These are phyloP conservation scores for Fusarium tricinctum DNA, from an alignment of 2,329 filamentous ascomycete genomes.

Conservation along the genomic window DNA sequence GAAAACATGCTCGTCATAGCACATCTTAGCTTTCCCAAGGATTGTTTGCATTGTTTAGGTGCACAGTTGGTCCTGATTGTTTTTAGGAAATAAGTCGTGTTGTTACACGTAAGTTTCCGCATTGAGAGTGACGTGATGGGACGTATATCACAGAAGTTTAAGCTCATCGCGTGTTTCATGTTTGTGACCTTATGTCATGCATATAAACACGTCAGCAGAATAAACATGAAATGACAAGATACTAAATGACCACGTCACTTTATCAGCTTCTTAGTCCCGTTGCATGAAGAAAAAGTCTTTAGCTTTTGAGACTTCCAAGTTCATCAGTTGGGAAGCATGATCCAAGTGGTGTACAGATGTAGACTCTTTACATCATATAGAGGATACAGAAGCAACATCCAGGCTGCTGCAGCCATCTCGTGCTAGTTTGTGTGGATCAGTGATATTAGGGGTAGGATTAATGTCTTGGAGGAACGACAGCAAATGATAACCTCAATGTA, in stretches of 20 bases:
- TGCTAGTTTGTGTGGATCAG: background rate
- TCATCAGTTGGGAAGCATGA: rapidly evolving
- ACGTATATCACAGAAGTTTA: conserved; percentile 4
- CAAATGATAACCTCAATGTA: background rate
- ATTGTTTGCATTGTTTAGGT: too few species aligned
- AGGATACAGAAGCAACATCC: too few species aligned
- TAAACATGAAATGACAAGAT: background rate
- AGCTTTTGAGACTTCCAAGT: rapidly evolving
- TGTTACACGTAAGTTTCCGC: background rate
- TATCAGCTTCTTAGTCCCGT: rapidly evolving
- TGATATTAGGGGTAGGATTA: background rate
- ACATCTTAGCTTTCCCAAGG: too few species aligned
- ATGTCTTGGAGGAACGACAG: background rate
- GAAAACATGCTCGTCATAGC: too few species aligned
- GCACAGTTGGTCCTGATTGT: too few species aligned
- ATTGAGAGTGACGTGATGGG: background rate
- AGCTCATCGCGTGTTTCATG: conserved; percentile 2
- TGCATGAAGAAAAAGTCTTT: background rate
- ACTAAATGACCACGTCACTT: background rate
- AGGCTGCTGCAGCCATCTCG: background rate
- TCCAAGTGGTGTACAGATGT: background rate
- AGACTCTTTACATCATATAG: background rate
- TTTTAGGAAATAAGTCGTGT: background rate
- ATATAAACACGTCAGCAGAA: conserved; percentile 8
- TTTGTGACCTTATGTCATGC: background rate